phyloP scores from a whole-genome alignment of 1,284 basidiomycete genomes.

The Cutaneotrichosporon sp. region DNA sequence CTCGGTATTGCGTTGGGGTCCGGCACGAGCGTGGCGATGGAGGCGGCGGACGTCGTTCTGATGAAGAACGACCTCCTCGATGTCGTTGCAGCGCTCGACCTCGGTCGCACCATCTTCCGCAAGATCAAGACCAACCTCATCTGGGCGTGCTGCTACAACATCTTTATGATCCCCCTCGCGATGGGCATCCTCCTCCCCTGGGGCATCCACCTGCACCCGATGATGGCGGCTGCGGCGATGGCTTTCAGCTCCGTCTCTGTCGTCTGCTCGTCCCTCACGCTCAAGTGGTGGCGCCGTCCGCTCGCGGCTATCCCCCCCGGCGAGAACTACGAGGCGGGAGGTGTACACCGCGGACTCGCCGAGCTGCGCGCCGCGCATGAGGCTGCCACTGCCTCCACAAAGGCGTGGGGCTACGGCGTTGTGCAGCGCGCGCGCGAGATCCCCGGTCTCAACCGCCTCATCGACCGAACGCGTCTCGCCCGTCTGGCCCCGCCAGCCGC shows the following conservation, averaged over 20 bases:
- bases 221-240: conserved; percentile 98
- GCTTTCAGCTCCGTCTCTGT: conserved; percentile 96
- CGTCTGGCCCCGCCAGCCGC: conserved; percentile 20
- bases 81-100: conserved; percentile 91
- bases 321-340: conserved; percentile 55
- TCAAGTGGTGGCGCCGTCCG: conserved; percentile 84
- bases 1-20: conserved; percentile 95
- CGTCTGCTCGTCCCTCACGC: conserved; percentile 81
- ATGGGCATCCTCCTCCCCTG: conserved; percentile 96
- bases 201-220: conserved; percentile 91
- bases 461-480: conserved; percentile 29
- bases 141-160: conserved; percentile 93
- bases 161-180: conserved; percentile 94
- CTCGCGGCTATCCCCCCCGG: conserved; percentile 67
- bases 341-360: conserved; percentile 34
- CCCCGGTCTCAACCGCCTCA: conserved; percentile 21
- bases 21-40: conserved; percentile 94
- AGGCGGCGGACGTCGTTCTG: conserved; percentile 96
- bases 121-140: conserved; percentile 83
- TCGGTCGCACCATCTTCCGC: conserved; percentile 83
- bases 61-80: conserved; percentile 96
- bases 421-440: conserved; percentile 18
- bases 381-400: neutral
- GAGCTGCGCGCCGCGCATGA: conserved; percentile 24
- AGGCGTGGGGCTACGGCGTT: conserved; percentile 16